Conservation (phyloP, 2,329 filamentous ascomycete genomes). For the Ceratocystis ficicola region DNA sequence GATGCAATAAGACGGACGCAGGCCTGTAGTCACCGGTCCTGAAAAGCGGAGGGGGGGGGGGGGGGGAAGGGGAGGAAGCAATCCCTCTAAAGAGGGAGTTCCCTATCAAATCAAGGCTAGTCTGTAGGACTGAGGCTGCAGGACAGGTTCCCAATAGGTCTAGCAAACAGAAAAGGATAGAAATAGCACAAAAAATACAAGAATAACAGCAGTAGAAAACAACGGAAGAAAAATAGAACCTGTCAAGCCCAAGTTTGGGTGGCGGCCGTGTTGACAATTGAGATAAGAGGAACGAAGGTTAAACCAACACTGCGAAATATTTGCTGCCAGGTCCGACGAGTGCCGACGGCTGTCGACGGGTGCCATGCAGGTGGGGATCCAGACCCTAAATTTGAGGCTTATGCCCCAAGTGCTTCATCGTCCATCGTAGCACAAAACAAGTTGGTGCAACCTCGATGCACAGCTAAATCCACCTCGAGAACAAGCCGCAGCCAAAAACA, state of each 20-base stretch:
- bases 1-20: slow-evolving; percentile 2
- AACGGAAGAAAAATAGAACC: not conserved
- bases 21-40: not conserved
- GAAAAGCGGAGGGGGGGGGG: not conserved
- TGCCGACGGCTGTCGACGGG: not conserved
- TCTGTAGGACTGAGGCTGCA: not conserved
- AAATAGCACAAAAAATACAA: not conserved
- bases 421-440: not conserved
- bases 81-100: not conserved
- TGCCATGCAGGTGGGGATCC: not conserved
- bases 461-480: not conserved
- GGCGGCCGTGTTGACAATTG: not conserved
- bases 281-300: slow-evolving; percentile 4
- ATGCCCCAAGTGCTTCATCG: too few species aligned
- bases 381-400: too few species aligned
- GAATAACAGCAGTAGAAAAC: not conserved
- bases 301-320: not conserved
- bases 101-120: not conserved
- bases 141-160: not conserved
- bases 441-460: not conserved
- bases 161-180: not conserved
- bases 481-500: not conserved
- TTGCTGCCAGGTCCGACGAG: not conserved
- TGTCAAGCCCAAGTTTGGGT: not conserved
- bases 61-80: not conserved